Base-by-base conservation (phyloP, 2,329 filamentous ascomycete genomes). In the Exophiala viscosa region DNA sequence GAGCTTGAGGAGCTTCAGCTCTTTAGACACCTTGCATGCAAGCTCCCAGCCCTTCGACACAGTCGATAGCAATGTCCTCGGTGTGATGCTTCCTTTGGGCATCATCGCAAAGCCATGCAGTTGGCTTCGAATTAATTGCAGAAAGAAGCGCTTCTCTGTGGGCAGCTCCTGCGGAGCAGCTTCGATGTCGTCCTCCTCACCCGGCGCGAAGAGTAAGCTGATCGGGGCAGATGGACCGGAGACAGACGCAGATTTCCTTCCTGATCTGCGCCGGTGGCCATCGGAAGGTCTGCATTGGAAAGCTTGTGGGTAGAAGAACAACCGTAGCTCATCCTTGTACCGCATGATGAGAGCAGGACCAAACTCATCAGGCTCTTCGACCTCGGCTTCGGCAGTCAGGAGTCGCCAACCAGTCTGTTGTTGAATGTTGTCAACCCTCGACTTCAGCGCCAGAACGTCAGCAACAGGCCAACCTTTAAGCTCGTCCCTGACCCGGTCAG, bases 401-500 rank as follows among this genome's bases (percentile, higher is more conserved):
- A 76, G 69, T 11, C 66, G 69, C 73, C 73, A 76, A n/a, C 73
- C 72, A 8, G 71, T 73, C 55, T 70, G 64, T 20, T 62, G 58
- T 59, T 76, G 71, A 33, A 75, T 64, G 2, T 60, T 57, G 41
- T 69, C 64, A 23, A 75, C 72, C 75, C 66, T 77, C 88, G 87
- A 81, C 79, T 91, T 90, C n/a, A 95, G 76, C 35, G 76, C 74
- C 58, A 80, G 80, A 58, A 97, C 88, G 70, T 97, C 93, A 23
- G 80, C 84, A 47, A 85, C 82, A 51, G 86, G 92, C 86, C 91
- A 96, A 35, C 92, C 91, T 48, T 91, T 84, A 67, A 87, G 95
- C 64, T 95, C 88, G 67, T 96, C 90, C 57, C 88, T 82, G 20
- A 95, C 77, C 59, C 84, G 85, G 68, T 96, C 90, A 0, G 91